A percentile compares a stretch with the other conserved stretches of the same genome.
Conservation (phyloP, 441 rosid species). For the Aquilaria agallochum region DNA sequence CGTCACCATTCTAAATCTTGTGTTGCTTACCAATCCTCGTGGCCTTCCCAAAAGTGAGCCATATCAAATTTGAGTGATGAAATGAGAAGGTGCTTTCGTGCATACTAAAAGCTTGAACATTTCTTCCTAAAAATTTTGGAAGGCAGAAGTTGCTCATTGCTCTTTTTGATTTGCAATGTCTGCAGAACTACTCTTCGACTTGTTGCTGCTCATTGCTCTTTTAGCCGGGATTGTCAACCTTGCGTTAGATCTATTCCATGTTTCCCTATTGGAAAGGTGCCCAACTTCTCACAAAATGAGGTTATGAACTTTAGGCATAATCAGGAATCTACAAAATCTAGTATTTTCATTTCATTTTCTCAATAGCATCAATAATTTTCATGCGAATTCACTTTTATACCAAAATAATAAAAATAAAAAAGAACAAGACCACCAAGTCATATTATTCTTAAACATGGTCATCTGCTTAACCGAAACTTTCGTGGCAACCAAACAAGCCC, state of each 20-base stretch:
- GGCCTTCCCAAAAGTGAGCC: constrained; percentile 59
- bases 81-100: constrained; percentile 47
- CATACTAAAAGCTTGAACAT: background rate
- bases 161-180: background rate
- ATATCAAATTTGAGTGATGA: constrained; percentile 59
- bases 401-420: constrained; percentile 18
- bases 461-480: constrained; percentile 51
- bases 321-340: too few species aligned
- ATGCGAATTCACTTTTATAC: too few species aligned
- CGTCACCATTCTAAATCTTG: constrained; percentile 90
- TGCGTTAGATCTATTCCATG: constrained; percentile 79
- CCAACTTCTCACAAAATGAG: constrained; percentile 24
- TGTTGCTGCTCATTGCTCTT: constrained; percentile 52
- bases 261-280: constrained; percentile 91
- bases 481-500: constrained; percentile 73
- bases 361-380: too few species aligned
- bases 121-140: background rate
- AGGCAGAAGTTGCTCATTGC: background rate
- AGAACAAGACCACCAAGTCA: constrained; percentile 38
- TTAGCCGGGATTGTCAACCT: constrained; percentile 64
- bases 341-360: too few species aligned
- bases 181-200: constrained; percentile 60
- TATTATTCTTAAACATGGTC: constrained; percentile 38
- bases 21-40: constrained; percentile 74
- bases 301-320: too few species aligned